These are phyloP conservation scores for Chiua sp. DNA, from an alignment of 1,284 basidiomycete genomes.

Conservation along the genomic window DNA sequence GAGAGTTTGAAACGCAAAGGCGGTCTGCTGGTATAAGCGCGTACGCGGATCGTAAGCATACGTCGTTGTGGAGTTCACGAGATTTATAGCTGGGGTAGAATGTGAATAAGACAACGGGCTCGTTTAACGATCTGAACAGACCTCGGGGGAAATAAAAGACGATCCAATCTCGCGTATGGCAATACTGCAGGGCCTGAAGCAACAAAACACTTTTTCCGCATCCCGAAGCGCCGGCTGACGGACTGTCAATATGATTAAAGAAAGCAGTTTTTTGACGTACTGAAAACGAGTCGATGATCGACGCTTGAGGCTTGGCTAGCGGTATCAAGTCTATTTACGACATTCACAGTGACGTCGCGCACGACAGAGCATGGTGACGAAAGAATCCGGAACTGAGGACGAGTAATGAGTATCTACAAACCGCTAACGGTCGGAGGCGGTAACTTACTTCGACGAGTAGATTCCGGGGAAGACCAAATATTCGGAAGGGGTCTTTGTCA, in stretches of 20 bases:
- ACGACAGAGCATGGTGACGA: constrained; percentile 70
- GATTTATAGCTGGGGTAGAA: constrained; percentile 55
- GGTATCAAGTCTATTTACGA: constrained; percentile 54
- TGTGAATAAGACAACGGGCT: background rate
- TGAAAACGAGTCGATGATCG: constrained; percentile 62
- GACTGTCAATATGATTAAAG: constrained; percentile 5
- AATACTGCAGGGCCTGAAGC: constrained; percentile 82
- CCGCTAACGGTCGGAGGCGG: constrained; percentile 8
- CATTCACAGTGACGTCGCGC: constrained; percentile 62
- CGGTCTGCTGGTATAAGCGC: constrained; percentile 82
- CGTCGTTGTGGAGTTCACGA: constrained; percentile 81
- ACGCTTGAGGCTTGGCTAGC: constrained; percentile 49
- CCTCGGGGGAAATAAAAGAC: constrained; percentile 90
- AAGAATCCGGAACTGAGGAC: constrained; percentile 64
- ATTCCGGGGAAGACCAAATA: constrained; percentile 70
- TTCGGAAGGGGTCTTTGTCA: constrained; percentile 55
- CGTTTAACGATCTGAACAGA: constrained; percentile 33
- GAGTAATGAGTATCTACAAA: background rate
- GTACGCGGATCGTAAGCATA: constrained; percentile 80
- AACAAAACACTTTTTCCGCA: constrained; percentile 87
- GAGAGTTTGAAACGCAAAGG: constrained; percentile 63
- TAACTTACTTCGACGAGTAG: constrained; percentile 66
- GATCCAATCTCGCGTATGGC: constrained; percentile 75
- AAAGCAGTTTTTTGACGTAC: constrained; percentile 44
- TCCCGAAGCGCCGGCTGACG: constrained; percentile 75